phyloP scores from a whole-genome alignment of 345 rosid genomes.

The Syzygium oleosum region DNA sequence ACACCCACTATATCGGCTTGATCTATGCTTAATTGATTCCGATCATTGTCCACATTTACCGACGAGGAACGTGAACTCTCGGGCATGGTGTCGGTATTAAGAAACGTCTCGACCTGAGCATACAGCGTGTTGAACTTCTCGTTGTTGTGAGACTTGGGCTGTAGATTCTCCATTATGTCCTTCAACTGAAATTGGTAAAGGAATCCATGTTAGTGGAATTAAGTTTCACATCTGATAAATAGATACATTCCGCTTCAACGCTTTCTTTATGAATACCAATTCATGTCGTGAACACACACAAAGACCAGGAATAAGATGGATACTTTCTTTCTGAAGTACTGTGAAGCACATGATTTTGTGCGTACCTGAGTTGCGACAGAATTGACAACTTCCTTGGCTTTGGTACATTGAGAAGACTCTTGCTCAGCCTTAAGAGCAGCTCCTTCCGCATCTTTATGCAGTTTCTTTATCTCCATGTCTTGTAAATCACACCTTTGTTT shows the following conservation, averaged over 20 bases:
- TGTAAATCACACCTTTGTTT: slow-evolving; percentile 62
- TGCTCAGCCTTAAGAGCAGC: slow-evolving; percentile 35
- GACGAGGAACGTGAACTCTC: slow-evolving; percentile 17
- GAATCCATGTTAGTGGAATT: neutral
- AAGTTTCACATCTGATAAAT: neutral
- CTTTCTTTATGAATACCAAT: neutral
- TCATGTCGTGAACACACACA: neutral
- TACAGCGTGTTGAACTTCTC: slow-evolving; percentile 49
- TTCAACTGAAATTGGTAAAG: slow-evolving; percentile 39
- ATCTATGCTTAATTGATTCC: slow-evolving; percentile 2
- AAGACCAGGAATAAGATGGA: neutral
- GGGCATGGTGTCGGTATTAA: slow-evolving; percentile 18
- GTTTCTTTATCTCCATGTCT: slow-evolving; percentile 49
- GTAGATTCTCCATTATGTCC: slow-evolving; percentile 46
- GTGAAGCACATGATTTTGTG: neutral
- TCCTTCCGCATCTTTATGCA: slow-evolving; percentile 34
- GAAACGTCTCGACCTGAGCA: slow-evolving; percentile 46
- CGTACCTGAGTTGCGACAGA: slow-evolving; percentile 55
- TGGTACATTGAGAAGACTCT: slow-evolving; percentile 46
- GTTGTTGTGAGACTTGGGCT: slow-evolving; percentile 36
- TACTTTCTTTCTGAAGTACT: neutral
- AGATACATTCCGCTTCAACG: neutral
- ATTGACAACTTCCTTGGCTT: slow-evolving; percentile 49
- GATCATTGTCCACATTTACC: slow-evolving; percentile 11
- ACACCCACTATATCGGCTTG: slow-evolving; percentile 11